These are phyloP conservation scores for Puccinia brachypodii DNA, from an alignment of 1,284 basidiomycete genomes.

Conservation along the genomic window DNA sequence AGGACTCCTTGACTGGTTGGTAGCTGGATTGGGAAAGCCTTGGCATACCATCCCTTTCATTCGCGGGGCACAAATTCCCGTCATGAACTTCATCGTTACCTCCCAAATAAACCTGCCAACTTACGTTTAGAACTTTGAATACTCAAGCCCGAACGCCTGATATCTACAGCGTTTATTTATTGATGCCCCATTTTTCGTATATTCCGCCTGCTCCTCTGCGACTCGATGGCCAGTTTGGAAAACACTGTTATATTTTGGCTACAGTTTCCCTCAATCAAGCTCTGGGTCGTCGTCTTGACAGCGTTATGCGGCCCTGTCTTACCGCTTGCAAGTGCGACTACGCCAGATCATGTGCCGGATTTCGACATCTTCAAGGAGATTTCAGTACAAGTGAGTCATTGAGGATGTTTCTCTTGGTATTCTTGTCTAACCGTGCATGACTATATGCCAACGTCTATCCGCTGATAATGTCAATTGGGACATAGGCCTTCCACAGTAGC, in stretches of 20 bases:
- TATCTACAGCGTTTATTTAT: not conserved
- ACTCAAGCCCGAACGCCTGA: not conserved
- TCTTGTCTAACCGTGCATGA: not conserved
- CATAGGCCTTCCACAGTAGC: not conserved
- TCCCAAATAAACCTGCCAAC: not conserved
- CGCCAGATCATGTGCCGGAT: not conserved
- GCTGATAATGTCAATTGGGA: not conserved
- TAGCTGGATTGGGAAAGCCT: not conserved
- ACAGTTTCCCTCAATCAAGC: not conserved
- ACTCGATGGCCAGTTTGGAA: constrained; percentile 5
- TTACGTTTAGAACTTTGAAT: not conserved
- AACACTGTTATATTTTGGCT: not conserved
- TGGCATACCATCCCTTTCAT: not conserved
- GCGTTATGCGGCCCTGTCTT: not conserved
- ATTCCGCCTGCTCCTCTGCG: not conserved
- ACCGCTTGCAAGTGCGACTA: constrained; percentile 1
- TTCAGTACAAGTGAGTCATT: not conserved
- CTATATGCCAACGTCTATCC: not conserved
- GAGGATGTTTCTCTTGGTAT: not conserved
- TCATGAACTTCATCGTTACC: not conserved
- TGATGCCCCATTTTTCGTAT: not conserved
- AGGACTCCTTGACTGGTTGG: not conserved
- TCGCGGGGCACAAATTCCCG: not conserved
- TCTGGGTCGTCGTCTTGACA: not conserved
- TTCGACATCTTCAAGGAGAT: not conserved